Base-by-base conservation (phyloP, 2,329 filamentous ascomycete species). In the Cytospora chrysosperma region DNA sequence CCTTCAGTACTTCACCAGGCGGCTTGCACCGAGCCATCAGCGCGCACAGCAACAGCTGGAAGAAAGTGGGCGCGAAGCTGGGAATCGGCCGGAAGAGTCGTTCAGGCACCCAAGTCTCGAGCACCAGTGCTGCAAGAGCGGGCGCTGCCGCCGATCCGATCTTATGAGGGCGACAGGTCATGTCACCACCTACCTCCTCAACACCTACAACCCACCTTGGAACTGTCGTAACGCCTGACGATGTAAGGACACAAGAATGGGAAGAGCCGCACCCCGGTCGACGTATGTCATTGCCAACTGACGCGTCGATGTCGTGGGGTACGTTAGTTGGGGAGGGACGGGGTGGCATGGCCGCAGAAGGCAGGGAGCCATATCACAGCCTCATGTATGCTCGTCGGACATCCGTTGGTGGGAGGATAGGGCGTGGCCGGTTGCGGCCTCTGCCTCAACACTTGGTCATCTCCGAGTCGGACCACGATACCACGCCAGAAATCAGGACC, bases 61-160 rank as follows among this genome's bases (percentile, higher is more conserved):
- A 87, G 75, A 87, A 85, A 71, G 82, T 88, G 70, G 81, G 85
- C 21, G 84, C 82, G 8, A 88, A 85, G 67, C 74, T 88, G 4
- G 85, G 86, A 3, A 78, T 87, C 63, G 81, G 80, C 59, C 81
- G 81, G 70, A 87, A 84, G 72, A 76, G 74, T 65, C 79, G 80
- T 53, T 78, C 76, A 17, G 76, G 76, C 32, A 78, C 76, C 56
- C 79, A 80, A 28, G 75, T 78, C 27, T 53, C 64, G 43, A 57
- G 47, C 60, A 65, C 64, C 6, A 65, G 64, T 30, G 64, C 64
- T 24, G 64, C 64, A 17, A 60, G 60, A n/a, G 32, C 61, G 47
- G 49, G 28, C 52, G 50, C 51, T 21, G 49, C 55, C 17, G 55
- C 56, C 49, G 55, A 58, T 26, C 55, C 57, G 40, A 62, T 51